phyloP scores from a whole-genome alignment of 1,284 basidiomycete species.

The Filobasidium uniguttulatum region DNA sequence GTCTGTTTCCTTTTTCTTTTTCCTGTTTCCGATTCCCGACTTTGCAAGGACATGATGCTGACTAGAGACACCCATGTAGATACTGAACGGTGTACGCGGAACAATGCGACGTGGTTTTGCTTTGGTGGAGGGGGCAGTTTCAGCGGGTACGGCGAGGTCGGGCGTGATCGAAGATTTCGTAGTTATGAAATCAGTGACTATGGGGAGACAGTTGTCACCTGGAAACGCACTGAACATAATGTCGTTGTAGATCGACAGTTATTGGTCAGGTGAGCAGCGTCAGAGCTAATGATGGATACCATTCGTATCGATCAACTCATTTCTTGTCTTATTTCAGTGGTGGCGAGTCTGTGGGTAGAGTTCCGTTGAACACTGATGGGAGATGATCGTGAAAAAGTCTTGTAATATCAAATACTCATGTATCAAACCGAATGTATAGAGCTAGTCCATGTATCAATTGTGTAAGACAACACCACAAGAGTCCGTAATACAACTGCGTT shows the following conservation, averaged over 20 bases:
- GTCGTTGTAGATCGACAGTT: conserved; percentile 49
- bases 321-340: neutral
- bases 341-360: neutral
- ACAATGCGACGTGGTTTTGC: conserved; percentile 79
- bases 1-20: conserved; percentile 37
- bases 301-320: neutral
- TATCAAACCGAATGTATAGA: too few species aligned
- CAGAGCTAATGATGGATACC: neutral
- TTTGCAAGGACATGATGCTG: neutral
- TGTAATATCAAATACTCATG: too few species aligned
- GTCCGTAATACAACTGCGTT: too few species aligned
- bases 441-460: too few species aligned
- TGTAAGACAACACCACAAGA: too few species aligned
- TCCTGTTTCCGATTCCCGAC: neutral
- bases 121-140: conserved; percentile 88
- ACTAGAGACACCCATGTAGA: conserved; percentile 42
- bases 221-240: conserved; percentile 68
- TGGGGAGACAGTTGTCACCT: conserved; percentile 77
- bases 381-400: too few species aligned
- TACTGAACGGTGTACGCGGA: conserved; percentile 73
- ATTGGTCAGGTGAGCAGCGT: conserved; percentile 22
- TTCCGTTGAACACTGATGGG: too few species aligned
- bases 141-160: conserved; percentile 66
- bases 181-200: conserved; percentile 71
- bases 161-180: conserved; percentile 78